These are phyloP conservation scores for Paramecium tetraurelia DNA, from an alignment of 73 alveolate species.

Conservation along the genomic window DNA sequence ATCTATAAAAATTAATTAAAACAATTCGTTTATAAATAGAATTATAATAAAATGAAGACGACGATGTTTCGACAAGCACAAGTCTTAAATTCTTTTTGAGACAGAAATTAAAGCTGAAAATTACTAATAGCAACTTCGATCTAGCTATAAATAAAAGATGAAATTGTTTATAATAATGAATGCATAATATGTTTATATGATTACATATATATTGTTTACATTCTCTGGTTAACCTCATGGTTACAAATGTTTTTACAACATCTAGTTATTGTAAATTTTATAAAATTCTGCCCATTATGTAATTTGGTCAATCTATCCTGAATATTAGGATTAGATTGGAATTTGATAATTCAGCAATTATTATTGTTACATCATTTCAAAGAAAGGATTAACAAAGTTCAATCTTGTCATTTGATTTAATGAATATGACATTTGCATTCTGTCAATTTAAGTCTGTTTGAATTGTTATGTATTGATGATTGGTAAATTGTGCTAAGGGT, in stretches of 20 bases:
- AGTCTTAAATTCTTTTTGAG: neutral
- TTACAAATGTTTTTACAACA: neutral
- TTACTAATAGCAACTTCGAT: neutral
- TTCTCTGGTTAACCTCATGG: neutral
- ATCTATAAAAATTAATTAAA: neutral
- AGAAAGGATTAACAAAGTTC: neutral
- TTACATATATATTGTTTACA: constrained; percentile 23
- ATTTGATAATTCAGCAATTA: neutral
- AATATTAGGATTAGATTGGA: neutral
- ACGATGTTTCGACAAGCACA: neutral
- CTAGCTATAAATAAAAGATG: neutral
- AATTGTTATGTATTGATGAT: neutral
- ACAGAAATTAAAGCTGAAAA: neutral
- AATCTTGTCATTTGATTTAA: neutral
- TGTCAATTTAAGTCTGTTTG: neutral
- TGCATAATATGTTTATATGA: neutral
- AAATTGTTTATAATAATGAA: neutral
- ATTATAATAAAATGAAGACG: neutral
- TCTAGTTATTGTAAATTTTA: neutral
- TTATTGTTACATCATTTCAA: neutral
- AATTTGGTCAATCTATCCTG: neutral
- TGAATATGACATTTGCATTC: neutral
- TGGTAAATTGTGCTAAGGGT: neutral
- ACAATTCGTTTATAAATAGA: neutral
- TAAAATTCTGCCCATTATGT: neutral